phyloP scores from a whole-genome alignment of 805 yeast genomes.

The Wickerhamiella australiensis region DNA sequence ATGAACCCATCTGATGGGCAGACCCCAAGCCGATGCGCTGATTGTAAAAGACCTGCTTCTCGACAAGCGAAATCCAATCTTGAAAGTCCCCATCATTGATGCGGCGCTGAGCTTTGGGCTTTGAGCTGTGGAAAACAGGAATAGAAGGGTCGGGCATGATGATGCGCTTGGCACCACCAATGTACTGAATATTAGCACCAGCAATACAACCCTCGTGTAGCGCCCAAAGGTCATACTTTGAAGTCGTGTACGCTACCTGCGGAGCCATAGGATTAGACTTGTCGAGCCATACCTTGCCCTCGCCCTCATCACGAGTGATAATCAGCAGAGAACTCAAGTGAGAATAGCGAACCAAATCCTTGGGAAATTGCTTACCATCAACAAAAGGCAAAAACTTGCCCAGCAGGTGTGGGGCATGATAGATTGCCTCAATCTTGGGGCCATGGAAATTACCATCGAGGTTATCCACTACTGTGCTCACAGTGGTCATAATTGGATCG shows the following conservation, averaged over 20 bases:
- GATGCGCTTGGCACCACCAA: slow-evolving; percentile 39
- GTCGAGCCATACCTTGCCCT: slow-evolving; percentile 33
- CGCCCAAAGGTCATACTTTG: slow-evolving; percentile 34
- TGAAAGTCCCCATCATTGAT: slow-evolving; percentile 35
- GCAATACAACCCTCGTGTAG: slow-evolving; percentile 31
- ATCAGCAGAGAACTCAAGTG: slow-evolving; percentile 33
- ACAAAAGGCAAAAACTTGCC: slow-evolving; percentile 36
- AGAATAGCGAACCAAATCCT: slow-evolving; percentile 30
- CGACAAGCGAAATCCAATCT: slow-evolving; percentile 23
- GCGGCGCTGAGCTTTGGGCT: slow-evolving; percentile 27
- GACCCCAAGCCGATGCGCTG: slow-evolving; percentile 33
- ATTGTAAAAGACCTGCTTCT: slow-evolving; percentile 18
- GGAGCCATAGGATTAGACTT: slow-evolving; percentile 27
- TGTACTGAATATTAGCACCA: slow-evolving; percentile 36
- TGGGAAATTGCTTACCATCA: slow-evolving; percentile 29
- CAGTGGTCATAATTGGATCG: slow-evolving; percentile 41
- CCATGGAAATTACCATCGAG: slow-evolving; percentile 44
- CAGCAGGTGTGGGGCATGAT: slow-evolving; percentile 36
- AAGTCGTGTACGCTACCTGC: slow-evolving; percentile 33
- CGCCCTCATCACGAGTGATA: slow-evolving; percentile 36
- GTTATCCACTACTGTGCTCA: slow-evolving; percentile 37
- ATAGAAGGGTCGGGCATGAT: slow-evolving; percentile 25
- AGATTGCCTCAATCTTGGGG: slow-evolving; percentile 38
- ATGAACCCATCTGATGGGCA: slow-evolving; percentile 45
- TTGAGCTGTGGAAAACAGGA: slow-evolving; percentile 31